A percentile compares a stretch with the other conserved stretches of the same genome.
These are phyloP conservation scores for Globisporangium uncinulatum DNA, from an alignment of 352 stramenopile genomes.

Conservation along the genomic window DNA sequence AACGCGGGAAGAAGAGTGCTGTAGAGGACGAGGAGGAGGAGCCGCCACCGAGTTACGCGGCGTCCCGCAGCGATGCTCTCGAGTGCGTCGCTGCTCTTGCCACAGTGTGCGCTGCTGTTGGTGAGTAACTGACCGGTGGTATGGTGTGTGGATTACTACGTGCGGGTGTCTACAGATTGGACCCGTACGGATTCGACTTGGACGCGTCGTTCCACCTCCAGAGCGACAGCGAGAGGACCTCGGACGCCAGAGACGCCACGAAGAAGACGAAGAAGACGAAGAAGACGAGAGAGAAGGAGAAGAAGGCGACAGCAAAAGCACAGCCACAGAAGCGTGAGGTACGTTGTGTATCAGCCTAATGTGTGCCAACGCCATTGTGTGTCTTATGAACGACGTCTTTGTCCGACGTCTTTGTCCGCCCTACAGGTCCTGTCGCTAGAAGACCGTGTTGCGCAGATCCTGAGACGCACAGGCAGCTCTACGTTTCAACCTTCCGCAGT, in stretches of 20 bases:
- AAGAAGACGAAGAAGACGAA: slow-evolving; percentile 7
- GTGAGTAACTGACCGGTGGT: too few species aligned
- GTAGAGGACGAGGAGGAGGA: slow-evolving; percentile 45
- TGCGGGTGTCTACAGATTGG: slow-evolving; percentile 21
- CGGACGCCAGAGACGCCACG: slow-evolving; percentile 1
- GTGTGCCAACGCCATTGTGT: too few species aligned
- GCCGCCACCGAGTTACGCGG: slow-evolving; percentile 54
- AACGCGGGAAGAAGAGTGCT: slow-evolving; percentile 17
- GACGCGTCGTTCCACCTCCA: slow-evolving; percentile 21
- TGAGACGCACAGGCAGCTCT: slow-evolving; percentile 70
- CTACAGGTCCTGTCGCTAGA: slow-evolving; percentile 42
- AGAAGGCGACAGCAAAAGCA: slow-evolving; percentile 7
- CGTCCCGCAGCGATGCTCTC: slow-evolving; percentile 12
- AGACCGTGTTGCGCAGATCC: slow-evolving; percentile 68
- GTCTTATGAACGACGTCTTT: too few species aligned
- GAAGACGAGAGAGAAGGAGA: slow-evolving; percentile 23
- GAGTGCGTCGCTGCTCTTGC: slow-evolving; percentile 14
- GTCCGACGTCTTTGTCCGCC: too few species aligned
- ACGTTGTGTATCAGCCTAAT: background rate
- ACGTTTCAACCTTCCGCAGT: slow-evolving; percentile 15
- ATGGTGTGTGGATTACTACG: background rate
- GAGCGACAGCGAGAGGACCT: slow-evolving; percentile 18
- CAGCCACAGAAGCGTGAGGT: slow-evolving; percentile 17
- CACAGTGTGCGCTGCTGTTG: too few species aligned
- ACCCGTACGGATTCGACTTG: slow-evolving; percentile 78